Percentiles rank a stretch among this genome's conserved stretches.
Conservation (phyloP, 2,329 filamentous ascomycete species). For the Epichloe hybrida region DNA sequence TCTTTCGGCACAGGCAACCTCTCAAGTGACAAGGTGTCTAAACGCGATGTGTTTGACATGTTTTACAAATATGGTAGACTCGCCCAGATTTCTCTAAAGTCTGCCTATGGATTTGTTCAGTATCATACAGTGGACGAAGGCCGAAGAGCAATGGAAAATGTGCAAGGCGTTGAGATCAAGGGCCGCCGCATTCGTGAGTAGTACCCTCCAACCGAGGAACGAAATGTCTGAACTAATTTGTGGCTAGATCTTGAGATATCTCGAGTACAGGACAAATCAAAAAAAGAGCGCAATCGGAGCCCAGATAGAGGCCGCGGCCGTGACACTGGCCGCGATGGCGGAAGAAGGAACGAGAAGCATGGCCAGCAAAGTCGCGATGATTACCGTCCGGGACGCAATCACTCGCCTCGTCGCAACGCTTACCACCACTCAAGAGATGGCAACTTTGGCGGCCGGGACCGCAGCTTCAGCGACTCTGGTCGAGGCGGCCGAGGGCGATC, state of each 20-base stretch:
- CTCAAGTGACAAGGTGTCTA: constrained; percentile 83
- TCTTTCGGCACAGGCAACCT: constrained; percentile 55
- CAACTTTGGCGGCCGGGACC: constrained; percentile 34
- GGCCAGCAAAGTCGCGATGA: constrained; percentile 45
- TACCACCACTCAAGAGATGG: constrained; percentile 50
- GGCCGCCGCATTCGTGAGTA: constrained; percentile 87
- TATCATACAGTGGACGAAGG: constrained; percentile 71
- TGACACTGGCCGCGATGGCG: constrained; percentile 31
- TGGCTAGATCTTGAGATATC: constrained; percentile 72
- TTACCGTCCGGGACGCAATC: constrained; percentile 47
- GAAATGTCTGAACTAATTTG: background rate
- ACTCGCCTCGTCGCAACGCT: constrained; percentile 43
- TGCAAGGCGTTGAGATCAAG: constrained; percentile 70
- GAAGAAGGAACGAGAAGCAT: constrained; percentile 30
- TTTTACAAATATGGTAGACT: constrained; percentile 78
- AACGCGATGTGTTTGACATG: constrained; percentile 82
- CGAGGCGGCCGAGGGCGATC: constrained; percentile 47
- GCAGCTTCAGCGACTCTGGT: constrained; percentile 26
- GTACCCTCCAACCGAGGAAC: no score
- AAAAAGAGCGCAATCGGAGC: constrained; percentile 46
- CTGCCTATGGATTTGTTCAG: constrained; percentile 93
- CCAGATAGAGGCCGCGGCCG: constrained; percentile 43
- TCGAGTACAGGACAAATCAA: constrained; percentile 65
- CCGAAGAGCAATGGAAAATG: constrained; percentile 55
- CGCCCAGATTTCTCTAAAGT: constrained; percentile 91